Evolutionary conservation across 805 yeast species (phyloP).

Genomic region (Wickerhamiella kurtzmanii): DNA sequence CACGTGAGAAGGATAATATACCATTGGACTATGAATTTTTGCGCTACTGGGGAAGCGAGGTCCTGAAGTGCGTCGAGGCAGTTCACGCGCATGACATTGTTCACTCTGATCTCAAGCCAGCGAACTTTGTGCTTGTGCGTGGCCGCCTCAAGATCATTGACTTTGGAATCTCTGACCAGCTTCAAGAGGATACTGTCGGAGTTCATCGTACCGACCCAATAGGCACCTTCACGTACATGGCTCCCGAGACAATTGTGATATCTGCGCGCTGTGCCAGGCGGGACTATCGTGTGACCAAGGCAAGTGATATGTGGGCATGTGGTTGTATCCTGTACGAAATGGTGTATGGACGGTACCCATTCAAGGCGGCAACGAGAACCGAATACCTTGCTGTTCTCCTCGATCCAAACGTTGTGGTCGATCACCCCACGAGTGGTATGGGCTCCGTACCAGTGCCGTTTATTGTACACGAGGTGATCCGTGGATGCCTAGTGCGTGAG

Average conservation of each 20-base stretch:
- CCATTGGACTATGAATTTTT: constrained; percentile 57
- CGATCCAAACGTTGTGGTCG: constrained; percentile 64
- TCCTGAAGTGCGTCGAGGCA: constrained; percentile 72
- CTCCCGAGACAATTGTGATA: constrained; percentile 81
- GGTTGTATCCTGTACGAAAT: constrained; percentile 93
- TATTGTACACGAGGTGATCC: constrained; percentile 56
- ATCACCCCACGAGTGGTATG: constrained; percentile 48
- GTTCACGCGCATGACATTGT: constrained; percentile 77
- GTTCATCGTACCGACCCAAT: constrained; percentile 80
- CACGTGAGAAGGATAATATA: constrained; percentile 32
- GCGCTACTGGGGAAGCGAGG: constrained; percentile 77
- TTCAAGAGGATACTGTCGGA: constrained; percentile 84
- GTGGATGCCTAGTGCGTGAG: constrained; percentile 56
- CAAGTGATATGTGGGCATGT: constrained; percentile 96
- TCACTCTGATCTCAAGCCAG: constrained; percentile 94
- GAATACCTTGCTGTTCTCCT: constrained; percentile 34
- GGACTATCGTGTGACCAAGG: constrained; percentile 72
- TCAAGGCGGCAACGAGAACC: constrained; percentile 21
- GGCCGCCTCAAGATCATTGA: constrained; percentile 83
- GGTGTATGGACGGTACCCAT: constrained; percentile 89
- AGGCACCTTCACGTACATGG: constrained; percentile 97
- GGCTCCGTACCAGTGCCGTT: constrained; percentile 54
- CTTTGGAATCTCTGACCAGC: constrained; percentile 82
- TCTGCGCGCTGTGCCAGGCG: constrained; percentile 11
- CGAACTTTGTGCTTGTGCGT: constrained; percentile 71